Conservation (phyloP, 2,329 filamentous ascomycete genomes). For the Ophiostoma fasciatum region DNA sequence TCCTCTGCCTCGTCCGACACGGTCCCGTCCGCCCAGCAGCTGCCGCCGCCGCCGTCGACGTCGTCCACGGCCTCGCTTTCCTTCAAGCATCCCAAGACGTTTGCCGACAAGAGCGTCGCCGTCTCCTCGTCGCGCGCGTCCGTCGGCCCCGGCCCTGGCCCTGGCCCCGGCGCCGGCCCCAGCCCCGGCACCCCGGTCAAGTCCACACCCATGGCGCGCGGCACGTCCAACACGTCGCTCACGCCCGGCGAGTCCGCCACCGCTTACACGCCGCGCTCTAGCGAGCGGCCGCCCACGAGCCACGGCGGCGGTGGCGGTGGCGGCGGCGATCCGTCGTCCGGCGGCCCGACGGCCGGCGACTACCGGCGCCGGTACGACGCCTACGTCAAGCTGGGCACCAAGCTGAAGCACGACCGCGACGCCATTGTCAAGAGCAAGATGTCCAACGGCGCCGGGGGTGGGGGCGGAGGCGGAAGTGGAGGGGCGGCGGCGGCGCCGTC, state of each 20-base stretch:
- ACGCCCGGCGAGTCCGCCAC: slow-evolving; percentile 33
- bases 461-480: too few relatives aligned
- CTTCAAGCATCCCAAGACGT: slow-evolving; percentile 19
- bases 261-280: slow-evolving; percentile 25
- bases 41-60: slow-evolving; percentile 12
- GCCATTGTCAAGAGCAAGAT: slow-evolving; percentile 20
- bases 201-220: slow-evolving; percentile 35
- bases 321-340: too few relatives aligned
- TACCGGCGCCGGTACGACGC: slow-evolving; percentile 22
- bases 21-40: slow-evolving; percentile 14
- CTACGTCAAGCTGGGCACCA: slow-evolving; percentile 29
- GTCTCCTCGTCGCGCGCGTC: slow-evolving; percentile 15
- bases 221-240: slow-evolving; percentile 37
- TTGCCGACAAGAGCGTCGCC: slow-evolving; percentile 25
- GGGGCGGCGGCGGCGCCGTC: slow-evolving; percentile 8
- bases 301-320: slow-evolving; percentile 14
- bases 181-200: slow-evolving; percentile 40
- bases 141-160: slow-evolving; percentile 20
- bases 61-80: slow-evolving; percentile 12
- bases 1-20: too few relatives aligned
- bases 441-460: too few relatives aligned
- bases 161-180: too few relatives aligned
- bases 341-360: slow-evolving; percentile 14
- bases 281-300: slow-evolving; percentile 24
- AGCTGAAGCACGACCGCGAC: slow-evolving; percentile 41